Percentiles rank a stretch among this genome's conserved stretches.
These are phyloP conservation scores for Mucor indicus DNA, from an alignment of 371 early-diverging fungal genomes.

Conservation along the genomic window DNA sequence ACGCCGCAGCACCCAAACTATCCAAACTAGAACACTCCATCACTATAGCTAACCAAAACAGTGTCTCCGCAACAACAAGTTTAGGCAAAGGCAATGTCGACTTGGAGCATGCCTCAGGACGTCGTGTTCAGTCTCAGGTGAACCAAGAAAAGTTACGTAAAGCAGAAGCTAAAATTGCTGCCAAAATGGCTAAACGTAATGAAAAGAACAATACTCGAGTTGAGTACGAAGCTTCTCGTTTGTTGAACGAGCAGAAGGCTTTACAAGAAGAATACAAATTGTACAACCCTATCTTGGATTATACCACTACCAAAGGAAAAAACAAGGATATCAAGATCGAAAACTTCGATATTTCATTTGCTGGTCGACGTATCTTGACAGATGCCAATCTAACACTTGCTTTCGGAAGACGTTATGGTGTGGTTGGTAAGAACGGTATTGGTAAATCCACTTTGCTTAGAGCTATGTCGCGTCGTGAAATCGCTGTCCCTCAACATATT, in stretches of 20 bases:
- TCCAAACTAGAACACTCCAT: constrained; percentile 58
- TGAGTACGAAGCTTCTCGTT: constrained; percentile 76
- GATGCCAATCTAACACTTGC: constrained; percentile 81
- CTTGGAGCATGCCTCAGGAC: constrained; percentile 65
- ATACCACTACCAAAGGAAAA: constrained; percentile 80
- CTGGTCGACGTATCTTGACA: constrained; percentile 90
- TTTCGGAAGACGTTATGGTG: constrained; percentile 91
- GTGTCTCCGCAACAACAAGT: constrained; percentile 55
- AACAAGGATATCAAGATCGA: constrained; percentile 94
- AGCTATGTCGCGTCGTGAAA: constrained; percentile 88
- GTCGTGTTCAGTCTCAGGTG: constrained; percentile 80
- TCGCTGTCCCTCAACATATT: constrained; percentile 84
- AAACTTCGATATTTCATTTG: constrained; percentile 95
- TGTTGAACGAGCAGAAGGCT: constrained; percentile 70
- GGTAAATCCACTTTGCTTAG: constrained; percentile 96
- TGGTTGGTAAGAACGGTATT: constrained; percentile 99
- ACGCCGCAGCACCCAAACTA: constrained; percentile 21
- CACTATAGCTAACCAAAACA: constrained; percentile 53
- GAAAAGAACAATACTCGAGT: constrained; percentile 57
- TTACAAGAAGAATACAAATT: constrained; percentile 66
- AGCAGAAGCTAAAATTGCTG: constrained; percentile 90
- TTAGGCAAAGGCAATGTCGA: constrained; percentile 51
- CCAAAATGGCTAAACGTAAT: constrained; percentile 85
- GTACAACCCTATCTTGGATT: constrained; percentile 83
- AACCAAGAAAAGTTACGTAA: constrained; percentile 88